These are phyloP conservation scores for Phaseolus lunatus DNA, from an alignment of 306 rosid species.

Conservation along the genomic window DNA sequence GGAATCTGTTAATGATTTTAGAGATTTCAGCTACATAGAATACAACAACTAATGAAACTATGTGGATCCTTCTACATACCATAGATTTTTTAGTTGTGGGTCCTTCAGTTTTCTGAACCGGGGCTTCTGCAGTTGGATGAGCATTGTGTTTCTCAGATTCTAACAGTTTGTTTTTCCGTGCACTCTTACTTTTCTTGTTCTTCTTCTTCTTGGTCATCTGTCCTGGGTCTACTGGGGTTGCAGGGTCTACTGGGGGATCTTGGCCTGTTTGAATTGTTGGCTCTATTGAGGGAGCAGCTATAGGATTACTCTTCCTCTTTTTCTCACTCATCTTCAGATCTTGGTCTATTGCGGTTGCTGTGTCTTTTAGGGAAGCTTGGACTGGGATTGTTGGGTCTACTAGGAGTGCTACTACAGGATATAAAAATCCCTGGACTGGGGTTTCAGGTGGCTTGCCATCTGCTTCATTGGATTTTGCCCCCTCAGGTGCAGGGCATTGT, in stretches of 20 bases:
- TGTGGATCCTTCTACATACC: conserved; percentile 51
- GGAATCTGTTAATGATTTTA: neutral
- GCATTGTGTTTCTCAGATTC: neutral
- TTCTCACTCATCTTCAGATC: neutral
- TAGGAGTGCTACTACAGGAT: conserved; percentile 13
- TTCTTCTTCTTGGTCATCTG: conserved; percentile 1
- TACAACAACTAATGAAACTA: conserved; percentile 6
- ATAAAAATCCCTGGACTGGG: neutral
- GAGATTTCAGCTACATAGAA: conserved; percentile 26
- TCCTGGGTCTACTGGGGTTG: conserved; percentile 27
- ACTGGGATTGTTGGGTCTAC: neutral
- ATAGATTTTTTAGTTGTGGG: conserved; percentile 40
- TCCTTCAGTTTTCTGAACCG: conserved; percentile 1
- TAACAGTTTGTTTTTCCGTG: neutral
- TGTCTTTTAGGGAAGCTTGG: conserved; percentile 13
- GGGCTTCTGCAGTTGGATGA: conserved; percentile 24
- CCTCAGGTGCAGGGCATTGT: neutral
- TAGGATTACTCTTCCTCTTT: neutral
- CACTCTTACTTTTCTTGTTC: conserved; percentile 8
- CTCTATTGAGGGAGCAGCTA: conserved; percentile 9
- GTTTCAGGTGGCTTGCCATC: conserved; percentile 13
- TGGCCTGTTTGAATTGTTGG: neutral
- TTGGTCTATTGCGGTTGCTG: neutral
- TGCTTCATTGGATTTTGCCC: neutral
- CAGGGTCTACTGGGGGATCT: conserved; percentile 36